These are phyloP conservation scores for Paramecium sexaurelia DNA, from an alignment of 73 alveolate species.

Conservation along the genomic window DNA sequence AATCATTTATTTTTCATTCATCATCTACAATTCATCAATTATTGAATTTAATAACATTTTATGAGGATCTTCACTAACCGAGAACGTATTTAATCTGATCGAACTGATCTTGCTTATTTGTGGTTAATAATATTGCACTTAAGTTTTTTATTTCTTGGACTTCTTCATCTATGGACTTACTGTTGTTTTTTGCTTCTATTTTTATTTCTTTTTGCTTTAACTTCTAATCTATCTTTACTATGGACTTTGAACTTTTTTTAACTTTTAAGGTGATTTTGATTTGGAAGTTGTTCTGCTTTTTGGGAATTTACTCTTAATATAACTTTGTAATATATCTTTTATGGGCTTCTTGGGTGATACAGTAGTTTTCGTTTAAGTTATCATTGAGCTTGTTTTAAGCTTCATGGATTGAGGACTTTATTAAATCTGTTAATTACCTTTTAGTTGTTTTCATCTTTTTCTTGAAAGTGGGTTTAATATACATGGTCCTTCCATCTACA, in stretches of 20 bases:
- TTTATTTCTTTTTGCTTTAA: not conserved
- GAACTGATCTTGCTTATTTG: conserved; percentile 14
- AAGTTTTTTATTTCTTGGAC: not conserved
- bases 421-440: not conserved
- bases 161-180: not conserved
- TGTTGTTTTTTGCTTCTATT: not conserved
- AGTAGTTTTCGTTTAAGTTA: not conserved
- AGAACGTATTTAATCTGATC: conserved; percentile 18
- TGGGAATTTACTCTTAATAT: not conserved
- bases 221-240: not conserved
- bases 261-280: conserved; percentile 20
- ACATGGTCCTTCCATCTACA: not conserved
- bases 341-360: not conserved
- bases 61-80: conserved; percentile 28
- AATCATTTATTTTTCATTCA: conserved; percentile 19
- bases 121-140: not conserved
- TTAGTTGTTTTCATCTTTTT: conserved; percentile 17
- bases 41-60: not conserved
- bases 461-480: not conserved
- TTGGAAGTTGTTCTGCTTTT: conserved; percentile 17
- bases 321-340: not conserved
- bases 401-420: not conserved
- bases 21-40: not conserved
- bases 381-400: not conserved
- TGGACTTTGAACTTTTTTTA: not conserved